phyloP scores from a whole-genome alignment of 2,329 filamentous ascomycete genomes.

The Paraconiothyrium sp. region DNA sequence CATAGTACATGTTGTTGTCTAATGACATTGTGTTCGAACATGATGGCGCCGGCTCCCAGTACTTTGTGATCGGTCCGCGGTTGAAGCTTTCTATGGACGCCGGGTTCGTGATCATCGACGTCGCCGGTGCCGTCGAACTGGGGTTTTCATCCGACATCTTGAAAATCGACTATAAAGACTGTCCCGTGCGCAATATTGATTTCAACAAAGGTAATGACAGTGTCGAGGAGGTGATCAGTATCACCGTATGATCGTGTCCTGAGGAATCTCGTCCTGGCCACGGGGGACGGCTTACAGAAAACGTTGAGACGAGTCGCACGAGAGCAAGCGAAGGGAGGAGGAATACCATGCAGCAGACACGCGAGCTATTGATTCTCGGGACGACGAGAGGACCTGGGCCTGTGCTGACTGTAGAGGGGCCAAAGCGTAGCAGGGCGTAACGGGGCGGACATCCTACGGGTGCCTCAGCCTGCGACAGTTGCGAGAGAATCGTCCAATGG shows the following conservation, averaged over 20 bases:
- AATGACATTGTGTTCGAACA: background rate
- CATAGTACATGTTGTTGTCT: constrained; percentile 5
- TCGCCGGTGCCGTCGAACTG: background rate
- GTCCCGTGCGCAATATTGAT: background rate
- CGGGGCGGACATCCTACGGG: background rate
- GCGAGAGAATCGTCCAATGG: background rate
- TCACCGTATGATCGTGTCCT: background rate
- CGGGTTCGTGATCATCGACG: background rate
- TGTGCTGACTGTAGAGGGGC: background rate
- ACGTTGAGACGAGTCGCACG: background rate
- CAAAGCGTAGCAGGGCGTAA: constrained; percentile 2
- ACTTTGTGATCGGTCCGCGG: constrained; percentile 4
- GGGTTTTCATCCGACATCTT: background rate
- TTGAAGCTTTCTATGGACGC: constrained; percentile 1
- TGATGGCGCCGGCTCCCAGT: background rate
- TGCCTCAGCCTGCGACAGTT: background rate
- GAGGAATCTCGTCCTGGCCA: background rate
- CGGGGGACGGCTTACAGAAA: background rate
- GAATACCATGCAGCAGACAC: background rate
- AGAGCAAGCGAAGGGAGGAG: background rate
- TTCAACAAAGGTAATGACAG: background rate
- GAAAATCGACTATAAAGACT: background rate
- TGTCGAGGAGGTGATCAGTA: background rate
- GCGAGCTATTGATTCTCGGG: background rate
- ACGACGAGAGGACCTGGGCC: background rate